Evolutionary conservation across 208 protist genomes (phyloP).

Genomic region (Leishmania tropica): DNA sequence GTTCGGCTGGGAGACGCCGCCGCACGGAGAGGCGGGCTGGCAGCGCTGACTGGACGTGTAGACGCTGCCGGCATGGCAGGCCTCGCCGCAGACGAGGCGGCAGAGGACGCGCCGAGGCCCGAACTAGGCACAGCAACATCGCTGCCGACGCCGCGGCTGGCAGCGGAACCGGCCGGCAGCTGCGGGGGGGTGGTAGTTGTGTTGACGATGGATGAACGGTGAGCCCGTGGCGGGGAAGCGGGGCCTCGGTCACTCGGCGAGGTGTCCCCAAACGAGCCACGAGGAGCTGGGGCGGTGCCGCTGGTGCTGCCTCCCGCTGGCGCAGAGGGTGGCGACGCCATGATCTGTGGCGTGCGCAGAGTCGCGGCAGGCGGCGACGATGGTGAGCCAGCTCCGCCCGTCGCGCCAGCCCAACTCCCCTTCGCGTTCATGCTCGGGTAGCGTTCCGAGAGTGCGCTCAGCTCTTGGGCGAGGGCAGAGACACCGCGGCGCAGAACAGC

Average conservation of each 20-base stretch:
- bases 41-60: not conserved
- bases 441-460: conserved; percentile 23
- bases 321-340: conserved; percentile 3
- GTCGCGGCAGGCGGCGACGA: not conserved
- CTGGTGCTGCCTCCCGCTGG: not conserved
- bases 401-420: not conserved
- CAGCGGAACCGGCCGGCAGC: not conserved
- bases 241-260: not conserved
- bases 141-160: not conserved
- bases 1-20: not conserved
- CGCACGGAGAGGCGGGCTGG: conserved; percentile 4
- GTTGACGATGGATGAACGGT: conserved; percentile 2
- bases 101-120: conserved; percentile 1
- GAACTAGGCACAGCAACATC: conserved; percentile 1
- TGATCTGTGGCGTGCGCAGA: conserved; percentile 16
- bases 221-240: not conserved
- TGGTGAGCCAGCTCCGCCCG: not conserved
- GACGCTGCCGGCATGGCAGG: not conserved
- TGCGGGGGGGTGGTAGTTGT: not conserved
- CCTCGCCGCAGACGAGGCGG: not conserved
- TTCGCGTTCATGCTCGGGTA: conserved; percentile 16
- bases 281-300: conserved; percentile 1
- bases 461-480: conserved; percentile 25
- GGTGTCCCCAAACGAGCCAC: not conserved
- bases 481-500: conserved; percentile 30